Base-by-base conservation (phyloP, 1,139 yeast genomes). In the Taphrina confusa region DNA sequence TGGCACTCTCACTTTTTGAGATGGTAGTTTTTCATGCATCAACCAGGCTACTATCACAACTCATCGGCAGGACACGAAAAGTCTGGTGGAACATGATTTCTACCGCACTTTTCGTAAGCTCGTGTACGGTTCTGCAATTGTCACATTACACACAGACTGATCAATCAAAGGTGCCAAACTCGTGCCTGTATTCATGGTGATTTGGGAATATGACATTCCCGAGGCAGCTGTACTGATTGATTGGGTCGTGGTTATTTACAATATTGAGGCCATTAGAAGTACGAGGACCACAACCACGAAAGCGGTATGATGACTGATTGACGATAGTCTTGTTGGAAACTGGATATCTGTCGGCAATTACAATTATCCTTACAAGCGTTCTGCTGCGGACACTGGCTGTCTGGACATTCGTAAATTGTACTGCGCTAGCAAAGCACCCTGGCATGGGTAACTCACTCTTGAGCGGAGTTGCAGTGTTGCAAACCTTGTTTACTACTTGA, bases 121-220 rank as follows among this genome's bases (percentile, higher is more conserved):
- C 51, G 12, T 54, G 58, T 47, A 31, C 31, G 28, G n/a, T 5
- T 22, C 30, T 9, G 25, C 52, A n/a, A 8, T 25, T n/a, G 23
- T 6, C n/a, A 11, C 9, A 36, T 36, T 6, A 9, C 8, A 11
- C 14, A 12, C 12, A 18, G 14, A 22, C 50, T 45, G 23, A 45
- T 9, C 27, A 18, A 6, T 97, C 0, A 83, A 88, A 46, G 82
- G 89, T 0, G 83, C 92, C 40, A 87, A 85, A 68, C 76, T 92
- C 23, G 85, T 91, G 64, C 98, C 98, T 0, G 86, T 94, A n/a
- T 76, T 92, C 34, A 91, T 91, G 91, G 77, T 92, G 37, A 91
- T 94, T 36, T 92, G 99, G 99, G 92, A 96, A 0, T 92, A 92
- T 69, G 97, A 92, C 68, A 80, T 87, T 5, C 78, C 87, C 0